phyloP scores from a whole-genome alignment of 108 stramenopile species.

The Stephanodiscus minutulus region DNA sequence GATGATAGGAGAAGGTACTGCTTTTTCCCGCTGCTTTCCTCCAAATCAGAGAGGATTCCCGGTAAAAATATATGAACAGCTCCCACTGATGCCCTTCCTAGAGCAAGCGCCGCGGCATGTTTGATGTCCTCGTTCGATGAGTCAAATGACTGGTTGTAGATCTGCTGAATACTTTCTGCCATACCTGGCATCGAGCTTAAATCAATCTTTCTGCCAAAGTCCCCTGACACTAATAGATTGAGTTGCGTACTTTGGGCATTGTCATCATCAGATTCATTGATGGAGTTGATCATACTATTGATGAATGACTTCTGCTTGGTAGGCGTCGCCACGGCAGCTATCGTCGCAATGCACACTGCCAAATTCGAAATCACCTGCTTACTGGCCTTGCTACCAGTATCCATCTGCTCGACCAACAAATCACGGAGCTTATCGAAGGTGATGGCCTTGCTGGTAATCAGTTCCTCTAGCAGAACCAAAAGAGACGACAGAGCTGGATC shows the following conservation, averaged over 20 bases:
- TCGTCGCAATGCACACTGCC: slow-evolving; percentile 79
- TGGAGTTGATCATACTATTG: slow-evolving; percentile 53
- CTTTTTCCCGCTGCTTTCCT: slow-evolving; percentile 76
- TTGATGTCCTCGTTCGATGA: slow-evolving; percentile 89
- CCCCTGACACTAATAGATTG: slow-evolving; percentile 86
- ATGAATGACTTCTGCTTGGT: slow-evolving; percentile 54
- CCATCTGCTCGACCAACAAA: slow-evolving; percentile 56
- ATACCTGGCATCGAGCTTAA: slow-evolving; percentile 54
- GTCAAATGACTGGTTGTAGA: slow-evolving; percentile 81
- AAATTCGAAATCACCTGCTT: slow-evolving; percentile 86
- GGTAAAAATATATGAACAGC: slow-evolving; percentile 82
- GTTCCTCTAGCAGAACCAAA: slow-evolving; percentile 67
- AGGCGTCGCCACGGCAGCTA: slow-evolving; percentile 55
- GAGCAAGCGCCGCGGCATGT: slow-evolving; percentile 91
- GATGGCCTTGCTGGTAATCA: slow-evolving; percentile 64
- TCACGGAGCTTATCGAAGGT: slow-evolving; percentile 72
- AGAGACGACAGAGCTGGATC: slow-evolving; percentile 83
- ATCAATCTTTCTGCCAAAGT: slow-evolving; percentile 87
- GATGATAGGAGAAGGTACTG: slow-evolving; percentile 94
- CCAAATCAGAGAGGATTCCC: slow-evolving; percentile 78
- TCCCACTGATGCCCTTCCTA: slow-evolving; percentile 90
- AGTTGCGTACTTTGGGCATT: slow-evolving; percentile 65
- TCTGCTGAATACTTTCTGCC: slow-evolving; percentile 54
- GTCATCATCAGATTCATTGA: slow-evolving; percentile 38
- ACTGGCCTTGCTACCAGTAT: slow-evolving; percentile 33